Evolutionary conservation across 2,329 filamentous ascomycete species (phyloP).

Genomic region (Botrytis aclada): DNA sequence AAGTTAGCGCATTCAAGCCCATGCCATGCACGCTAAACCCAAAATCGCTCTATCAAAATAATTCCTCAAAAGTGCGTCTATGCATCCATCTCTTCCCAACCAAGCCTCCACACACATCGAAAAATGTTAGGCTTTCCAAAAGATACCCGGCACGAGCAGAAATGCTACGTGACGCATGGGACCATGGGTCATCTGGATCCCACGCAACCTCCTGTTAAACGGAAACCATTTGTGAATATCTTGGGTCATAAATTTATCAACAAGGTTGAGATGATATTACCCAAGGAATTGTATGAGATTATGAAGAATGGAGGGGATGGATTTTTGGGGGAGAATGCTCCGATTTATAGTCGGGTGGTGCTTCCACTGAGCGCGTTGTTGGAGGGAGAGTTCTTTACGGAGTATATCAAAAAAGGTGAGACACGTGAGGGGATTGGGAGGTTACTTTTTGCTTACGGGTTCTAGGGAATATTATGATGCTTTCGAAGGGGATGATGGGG

Average conservation of each 20-base stretch:
- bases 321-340: slow-evolving; percentile 44
- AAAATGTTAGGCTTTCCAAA: slow-evolving; percentile 43
- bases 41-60: slow-evolving; percentile 14
- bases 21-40: slow-evolving; percentile 3
- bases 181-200: slow-evolving; percentile 67
- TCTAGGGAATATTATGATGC: slow-evolving; percentile 73
- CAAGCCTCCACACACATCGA: not conserved
- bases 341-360: slow-evolving; percentile 63
- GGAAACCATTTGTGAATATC: slow-evolving; percentile 73
- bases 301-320: slow-evolving; percentile 46
- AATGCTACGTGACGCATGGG: slow-evolving; percentile 72
- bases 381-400: slow-evolving; percentile 72
- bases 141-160: slow-evolving; percentile 46
- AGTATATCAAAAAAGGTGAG: slow-evolving; percentile 67
- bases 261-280: slow-evolving; percentile 70
- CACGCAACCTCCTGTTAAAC: slow-evolving; percentile 66
- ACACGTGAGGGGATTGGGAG: not conserved
- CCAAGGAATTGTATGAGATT: slow-evolving; percentile 56
- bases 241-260: slow-evolving; percentile 64
- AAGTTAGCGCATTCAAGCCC: not conserved
- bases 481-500: slow-evolving; percentile 71
- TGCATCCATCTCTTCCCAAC: not conserved
- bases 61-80: not conserved
- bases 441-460: not conserved
- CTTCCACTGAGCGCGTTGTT: slow-evolving; percentile 72